A percentile compares a stretch with the other conserved stretches of the same genome.
phyloP scores from a whole-genome alignment of 768 basidiomycete genomes.

The Coprinellus aureogranulatus region DNA sequence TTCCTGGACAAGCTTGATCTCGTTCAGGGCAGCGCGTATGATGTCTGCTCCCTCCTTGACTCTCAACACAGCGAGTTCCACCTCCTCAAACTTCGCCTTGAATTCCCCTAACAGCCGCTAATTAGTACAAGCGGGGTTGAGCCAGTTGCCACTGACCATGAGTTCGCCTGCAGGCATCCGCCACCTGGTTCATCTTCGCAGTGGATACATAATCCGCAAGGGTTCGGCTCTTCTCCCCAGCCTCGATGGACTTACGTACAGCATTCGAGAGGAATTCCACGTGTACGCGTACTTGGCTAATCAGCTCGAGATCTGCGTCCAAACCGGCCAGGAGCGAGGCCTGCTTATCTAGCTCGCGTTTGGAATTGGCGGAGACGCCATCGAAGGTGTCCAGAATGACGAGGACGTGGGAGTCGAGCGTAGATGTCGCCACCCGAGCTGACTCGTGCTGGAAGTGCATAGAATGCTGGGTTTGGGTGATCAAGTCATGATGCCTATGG shows the following conservation, averaged over 20 bases:
- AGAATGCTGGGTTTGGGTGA: conserved; percentile 49
- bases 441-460: conserved; percentile 69
- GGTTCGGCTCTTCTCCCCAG: conserved; percentile 64
- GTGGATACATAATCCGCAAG: conserved; percentile 79
- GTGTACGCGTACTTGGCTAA: conserved; percentile 65
- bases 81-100: conserved; percentile 47
- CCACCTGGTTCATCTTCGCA: conserved; percentile 78
- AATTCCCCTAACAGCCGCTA: conserved; percentile 52
- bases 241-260: conserved; percentile 67
- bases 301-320: conserved; percentile 70
- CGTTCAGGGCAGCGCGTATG: conserved; percentile 49
- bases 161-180: conserved; percentile 63
- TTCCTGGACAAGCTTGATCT: conserved; percentile 51
- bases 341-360: conserved; percentile 70
- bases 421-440: conserved; percentile 67
- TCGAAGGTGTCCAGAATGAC: conserved; percentile 71
- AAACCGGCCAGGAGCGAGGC: conserved; percentile 58
- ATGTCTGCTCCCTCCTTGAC: conserved; percentile 59
- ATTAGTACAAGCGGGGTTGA: neutral
- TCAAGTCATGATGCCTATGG: conserved; percentile 61
- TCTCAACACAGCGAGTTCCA: conserved; percentile 50
- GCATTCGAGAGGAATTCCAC: conserved; percentile 70
- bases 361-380: conserved; percentile 48
- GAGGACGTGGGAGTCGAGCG: conserved; percentile 71
- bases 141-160: conserved; percentile 51